Conservation (phyloP, 2,329 filamentous ascomycete genomes). For the Cercospora canescens region DNA sequence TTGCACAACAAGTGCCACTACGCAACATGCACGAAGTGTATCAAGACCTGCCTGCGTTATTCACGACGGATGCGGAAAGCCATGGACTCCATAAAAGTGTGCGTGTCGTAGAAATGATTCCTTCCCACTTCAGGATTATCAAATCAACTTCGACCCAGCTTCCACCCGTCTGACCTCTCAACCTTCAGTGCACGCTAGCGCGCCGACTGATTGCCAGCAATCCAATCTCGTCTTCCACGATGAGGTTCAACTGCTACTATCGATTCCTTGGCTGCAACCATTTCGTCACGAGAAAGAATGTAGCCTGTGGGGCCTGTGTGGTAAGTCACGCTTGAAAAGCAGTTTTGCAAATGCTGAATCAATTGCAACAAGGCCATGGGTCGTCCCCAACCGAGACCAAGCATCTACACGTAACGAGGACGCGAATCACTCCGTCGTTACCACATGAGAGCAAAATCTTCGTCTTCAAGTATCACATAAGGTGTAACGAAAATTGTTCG, state of each 20-base stretch:
- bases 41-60: background rate
- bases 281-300: background rate
- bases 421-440: background rate
- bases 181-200: no score
- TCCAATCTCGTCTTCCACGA: background rate
- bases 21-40: background rate
- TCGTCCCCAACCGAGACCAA: background rate
- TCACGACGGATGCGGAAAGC: background rate
- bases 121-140: background rate
- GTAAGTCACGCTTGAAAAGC: background rate
- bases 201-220: background rate
- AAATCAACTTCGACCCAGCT: background rate
- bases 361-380: background rate
- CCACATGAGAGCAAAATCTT: background rate
- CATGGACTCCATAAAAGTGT: background rate
- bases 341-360: background rate
- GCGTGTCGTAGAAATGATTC: background rate
- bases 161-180: no score
- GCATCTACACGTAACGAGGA: background rate
- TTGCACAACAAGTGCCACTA: background rate
- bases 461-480: background rate
- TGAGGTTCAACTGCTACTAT: background rate
- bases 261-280: background rate
- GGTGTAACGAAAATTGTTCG: background rate
- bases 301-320: background rate